phyloP scores from a whole-genome alignment of 257 asterid species.

The Solanum tacnaense region DNA sequence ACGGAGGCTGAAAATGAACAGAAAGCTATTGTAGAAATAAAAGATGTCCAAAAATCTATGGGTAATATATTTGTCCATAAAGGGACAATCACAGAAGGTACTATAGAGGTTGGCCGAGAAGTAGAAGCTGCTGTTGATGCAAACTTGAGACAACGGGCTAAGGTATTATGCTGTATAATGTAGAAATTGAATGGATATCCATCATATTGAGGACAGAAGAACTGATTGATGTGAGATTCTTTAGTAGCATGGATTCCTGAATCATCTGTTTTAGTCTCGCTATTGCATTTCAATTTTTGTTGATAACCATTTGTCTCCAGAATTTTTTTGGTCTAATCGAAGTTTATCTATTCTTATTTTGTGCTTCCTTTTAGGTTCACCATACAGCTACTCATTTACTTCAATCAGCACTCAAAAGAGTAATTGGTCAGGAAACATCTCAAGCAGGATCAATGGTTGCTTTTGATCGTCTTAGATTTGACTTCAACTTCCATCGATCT shows the following conservation, averaged over 20 bases:
- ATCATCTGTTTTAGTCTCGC: neutral
- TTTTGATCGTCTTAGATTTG: conserved; percentile 87
- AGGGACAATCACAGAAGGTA: conserved; percentile 67
- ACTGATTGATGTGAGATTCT: neutral
- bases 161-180: conserved; percentile 31
- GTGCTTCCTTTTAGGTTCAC: conserved; percentile 51
- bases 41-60: conserved; percentile 67
- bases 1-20: conserved; percentile 27
- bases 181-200: neutral
- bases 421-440: conserved; percentile 82
- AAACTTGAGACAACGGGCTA: conserved; percentile 75
- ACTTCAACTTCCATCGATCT: conserved; percentile 82
- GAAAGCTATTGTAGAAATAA: conserved; percentile 52
- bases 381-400: conserved; percentile 96
- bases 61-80: conserved; percentile 79
- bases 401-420: conserved; percentile 86
- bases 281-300: neutral
- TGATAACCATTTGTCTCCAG: neutral
- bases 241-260: neutral
- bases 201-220: neutral
- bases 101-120: conserved; percentile 53
- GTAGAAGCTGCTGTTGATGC: conserved; percentile 88
- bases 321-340: neutral
- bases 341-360: neutral
- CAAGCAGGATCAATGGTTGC: conserved; percentile 97